Evolutionary conservation across 2,329 filamentous ascomycete species (phyloP).

Genomic region (Huntiella moniliformis): DNA sequence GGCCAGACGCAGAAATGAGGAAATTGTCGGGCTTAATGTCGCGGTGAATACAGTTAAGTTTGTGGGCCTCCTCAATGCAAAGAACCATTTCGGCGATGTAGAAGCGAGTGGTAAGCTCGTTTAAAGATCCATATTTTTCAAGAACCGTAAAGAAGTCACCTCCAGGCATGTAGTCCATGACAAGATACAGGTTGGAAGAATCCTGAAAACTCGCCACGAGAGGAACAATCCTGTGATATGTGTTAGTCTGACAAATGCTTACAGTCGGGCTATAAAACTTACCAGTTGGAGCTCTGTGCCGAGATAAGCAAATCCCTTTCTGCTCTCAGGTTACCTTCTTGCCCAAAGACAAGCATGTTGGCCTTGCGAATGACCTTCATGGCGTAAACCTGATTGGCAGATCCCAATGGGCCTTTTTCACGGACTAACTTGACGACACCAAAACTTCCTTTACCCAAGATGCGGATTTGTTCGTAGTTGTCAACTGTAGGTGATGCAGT

Average conservation of each 20-base stretch:
- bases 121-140: constrained; percentile 66
- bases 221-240: constrained; percentile 50
- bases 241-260: not conserved
- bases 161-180: constrained; percentile 97
- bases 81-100: constrained; percentile 94
- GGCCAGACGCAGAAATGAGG: constrained; percentile 68
- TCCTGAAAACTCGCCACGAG: constrained; percentile 84
- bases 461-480: constrained; percentile 63
- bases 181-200: constrained; percentile 62
- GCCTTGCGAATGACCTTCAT: constrained; percentile 97
- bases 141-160: constrained; percentile 82
- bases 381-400: constrained; percentile 48
- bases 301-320: constrained; percentile 84
- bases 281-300: constrained; percentile 72
- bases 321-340: constrained; percentile 80
- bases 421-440: constrained; percentile 76
- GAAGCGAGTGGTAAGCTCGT: constrained; percentile 61
- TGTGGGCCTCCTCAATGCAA: constrained; percentile 82
- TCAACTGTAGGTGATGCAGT: constrained; percentile 5
- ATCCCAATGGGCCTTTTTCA: constrained; percentile 26
- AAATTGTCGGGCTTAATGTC: constrained; percentile 98
- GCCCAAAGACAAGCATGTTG: constrained; percentile 74
- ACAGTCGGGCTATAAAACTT: constrained; percentile 13
- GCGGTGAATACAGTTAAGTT: constrained; percentile 76
- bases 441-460: constrained; percentile 86